Evolutionary conservation across 805 yeast genomes (phyloP), one percentile per base, ranked within the genome.

Genomic region (Saturnispora gosingensis): DNA sequence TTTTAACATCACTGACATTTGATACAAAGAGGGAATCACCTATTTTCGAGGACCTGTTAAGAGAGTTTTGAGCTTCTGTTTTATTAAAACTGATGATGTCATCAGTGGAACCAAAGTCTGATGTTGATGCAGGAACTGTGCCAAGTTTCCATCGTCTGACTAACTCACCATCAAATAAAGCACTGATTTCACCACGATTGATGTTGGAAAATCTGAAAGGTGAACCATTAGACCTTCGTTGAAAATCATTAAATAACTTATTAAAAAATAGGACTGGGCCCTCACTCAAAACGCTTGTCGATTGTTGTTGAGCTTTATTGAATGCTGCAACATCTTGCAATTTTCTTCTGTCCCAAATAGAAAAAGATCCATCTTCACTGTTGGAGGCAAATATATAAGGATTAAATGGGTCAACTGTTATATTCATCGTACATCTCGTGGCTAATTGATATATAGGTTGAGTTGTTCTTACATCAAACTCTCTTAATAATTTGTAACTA

Each of bases 81-180:
- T 52, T 59, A n/a, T 53, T 54, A 18, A 52, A 48, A n/a, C 53
- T 51, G 1, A 57, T 18, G 45, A 57, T 54, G 3, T 54, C 48
- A 7, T 65, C 61, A 45, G 57, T 64, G 10, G 61, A 59, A 1
- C 54, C 45, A 1, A 60, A 46, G 25, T 66, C 65, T 0, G 56
- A 25, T 40, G 63, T 62, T 0, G 59, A 27, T 0, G 73, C 63
- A 0, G 80, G 85, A 3, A 76, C 78, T 2, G 71, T 65, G 0
- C 88, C 91, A 2, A 85, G 73, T 56, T 82, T 80, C 96, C 96
- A 88, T 57, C 95, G 72, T 59, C 95, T 75, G 22, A 88, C 79
- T 43, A 81, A 68, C 47, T 82, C 85, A 22, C 96, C 96, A 58
- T 81, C 82, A 62, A 86, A 87, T 2, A 88, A 72, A 0, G 91